These are phyloP conservation scores for Blastobotrys serpentis DNA, from an alignment of 1,139 yeast species.

Conservation along the genomic window DNA sequence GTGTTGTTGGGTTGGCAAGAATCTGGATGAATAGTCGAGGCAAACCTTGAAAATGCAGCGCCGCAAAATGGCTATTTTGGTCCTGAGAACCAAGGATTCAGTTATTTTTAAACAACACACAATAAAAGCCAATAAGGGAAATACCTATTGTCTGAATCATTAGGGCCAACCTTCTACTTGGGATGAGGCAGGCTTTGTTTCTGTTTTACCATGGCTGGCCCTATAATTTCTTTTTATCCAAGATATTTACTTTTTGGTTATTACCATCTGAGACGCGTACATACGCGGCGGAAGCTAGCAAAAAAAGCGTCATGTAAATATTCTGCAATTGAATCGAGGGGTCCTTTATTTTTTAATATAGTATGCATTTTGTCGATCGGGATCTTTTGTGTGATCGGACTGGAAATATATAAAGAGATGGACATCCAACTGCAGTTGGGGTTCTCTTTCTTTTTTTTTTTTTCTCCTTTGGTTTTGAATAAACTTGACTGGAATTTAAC, in stretches of 20 bases:
- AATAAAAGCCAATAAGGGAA: too few relatives aligned
- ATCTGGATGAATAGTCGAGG: too few relatives aligned
- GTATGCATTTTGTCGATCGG: conserved; percentile 4
- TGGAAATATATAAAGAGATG: neutral
- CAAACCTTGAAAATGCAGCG: too few relatives aligned
- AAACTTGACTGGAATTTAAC: too few relatives aligned
- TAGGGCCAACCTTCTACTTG: neutral
- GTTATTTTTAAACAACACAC: too few relatives aligned
- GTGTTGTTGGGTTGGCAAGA: neutral
- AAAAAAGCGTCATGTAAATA: neutral
- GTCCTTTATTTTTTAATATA: conserved; percentile 2
- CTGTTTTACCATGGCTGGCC: neutral
- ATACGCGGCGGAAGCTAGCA: neutral
- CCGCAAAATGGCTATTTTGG: too few relatives aligned
- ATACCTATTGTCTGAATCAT: neutral
- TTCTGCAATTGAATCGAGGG: conserved; percentile 5
- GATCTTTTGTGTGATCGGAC: conserved; percentile 1
- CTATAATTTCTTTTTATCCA: neutral
- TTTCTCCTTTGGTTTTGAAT: neutral
- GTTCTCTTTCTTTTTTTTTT: neutral
- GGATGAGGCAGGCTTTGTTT: neutral
- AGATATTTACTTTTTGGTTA: conserved; percentile 1
- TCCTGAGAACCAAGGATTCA: too few relatives aligned
- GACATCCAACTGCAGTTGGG: too few relatives aligned
- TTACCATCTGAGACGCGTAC: neutral